phyloP scores from a whole-genome alignment of 306 rosid species.

The Quercus wislizeni region DNA sequence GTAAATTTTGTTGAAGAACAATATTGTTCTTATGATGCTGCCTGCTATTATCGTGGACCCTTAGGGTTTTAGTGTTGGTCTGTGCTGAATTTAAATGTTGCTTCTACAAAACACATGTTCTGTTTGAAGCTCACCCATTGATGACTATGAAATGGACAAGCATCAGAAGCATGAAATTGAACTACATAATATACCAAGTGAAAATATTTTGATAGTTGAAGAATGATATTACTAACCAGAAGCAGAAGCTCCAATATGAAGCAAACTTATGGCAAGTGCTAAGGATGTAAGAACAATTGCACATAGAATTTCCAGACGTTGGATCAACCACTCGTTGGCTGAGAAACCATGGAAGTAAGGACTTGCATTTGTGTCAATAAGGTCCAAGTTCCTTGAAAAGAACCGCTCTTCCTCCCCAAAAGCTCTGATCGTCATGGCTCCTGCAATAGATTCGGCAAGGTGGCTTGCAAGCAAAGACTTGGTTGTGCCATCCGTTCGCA shows the following conservation, averaged over 20 bases:
- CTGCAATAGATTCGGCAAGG: constrained; percentile 31
- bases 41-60: too few species aligned
- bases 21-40: too few species aligned
- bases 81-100: background rate
- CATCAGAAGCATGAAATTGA: background rate
- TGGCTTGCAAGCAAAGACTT: constrained; percentile 34
- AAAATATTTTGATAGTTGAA: background rate
- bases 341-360: constrained; percentile 27
- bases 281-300: constrained; percentile 31
- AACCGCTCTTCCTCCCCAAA: constrained; percentile 24
- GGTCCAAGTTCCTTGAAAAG: constrained; percentile 21
- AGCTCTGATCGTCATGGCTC: constrained; percentile 36
- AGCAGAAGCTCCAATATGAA: constrained; percentile 21
- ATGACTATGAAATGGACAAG: too few species aligned
- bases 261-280: constrained; percentile 21
- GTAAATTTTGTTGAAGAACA: too few species aligned
- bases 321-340: constrained; percentile 35
- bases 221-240: constrained; percentile 18
- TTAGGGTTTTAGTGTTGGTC: background rate
- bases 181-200: background rate
- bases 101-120: background rate
- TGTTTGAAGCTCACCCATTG: too few species aligned
- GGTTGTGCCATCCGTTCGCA: constrained; percentile 37
- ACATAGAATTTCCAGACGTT: constrained; percentile 27
- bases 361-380: constrained; percentile 30